Percentiles rank a stretch among this genome's conserved stretches.
Conservation (phyloP, 768 basidiomycete species). For the Boletus speciosus region DNA sequence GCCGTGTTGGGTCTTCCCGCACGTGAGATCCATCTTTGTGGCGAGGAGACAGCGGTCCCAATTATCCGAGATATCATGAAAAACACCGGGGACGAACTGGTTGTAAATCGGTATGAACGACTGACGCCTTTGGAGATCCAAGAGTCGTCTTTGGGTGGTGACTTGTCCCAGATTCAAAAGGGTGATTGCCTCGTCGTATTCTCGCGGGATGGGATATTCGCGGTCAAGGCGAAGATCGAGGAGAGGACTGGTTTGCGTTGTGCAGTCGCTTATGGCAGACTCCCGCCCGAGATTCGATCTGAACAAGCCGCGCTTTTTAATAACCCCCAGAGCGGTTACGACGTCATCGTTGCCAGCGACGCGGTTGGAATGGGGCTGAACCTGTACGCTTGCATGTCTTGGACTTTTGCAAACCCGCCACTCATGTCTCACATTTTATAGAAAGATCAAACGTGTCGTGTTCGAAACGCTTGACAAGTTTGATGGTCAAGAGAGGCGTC, state of each 20-base stretch:
- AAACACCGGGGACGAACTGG: conserved; percentile 77
- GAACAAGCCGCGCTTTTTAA: conserved; percentile 95
- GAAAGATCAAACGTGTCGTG: conserved; percentile 87
- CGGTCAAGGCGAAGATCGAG: conserved; percentile 71
- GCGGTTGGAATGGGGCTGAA: conserved; percentile 98
- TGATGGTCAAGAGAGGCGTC: conserved; percentile 43
- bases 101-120: conserved; percentile 80
- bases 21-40: conserved; percentile 88
- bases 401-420: background rate
- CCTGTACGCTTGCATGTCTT: conserved; percentile 52
- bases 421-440: conserved; percentile 29
- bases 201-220: conserved; percentile 70
- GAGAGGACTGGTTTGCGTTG: conserved; percentile 68
- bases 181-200: conserved; percentile 95
- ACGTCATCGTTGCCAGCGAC: conserved; percentile 91
- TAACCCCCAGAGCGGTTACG: conserved; percentile 73
- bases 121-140: conserved; percentile 81
- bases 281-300: conserved; percentile 88
- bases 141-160: conserved; percentile 55
- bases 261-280: conserved; percentile 88
- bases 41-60: conserved; percentile 88
- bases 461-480: conserved; percentile 71
- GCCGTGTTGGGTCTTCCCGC: conserved; percentile 78
- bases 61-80: conserved; percentile 67
- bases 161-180: conserved; percentile 57